These are phyloP conservation scores for Barbatosphaeria neglecta DNA, from an alignment of 495 filamentous ascomycete species.

Conservation along the genomic window DNA sequence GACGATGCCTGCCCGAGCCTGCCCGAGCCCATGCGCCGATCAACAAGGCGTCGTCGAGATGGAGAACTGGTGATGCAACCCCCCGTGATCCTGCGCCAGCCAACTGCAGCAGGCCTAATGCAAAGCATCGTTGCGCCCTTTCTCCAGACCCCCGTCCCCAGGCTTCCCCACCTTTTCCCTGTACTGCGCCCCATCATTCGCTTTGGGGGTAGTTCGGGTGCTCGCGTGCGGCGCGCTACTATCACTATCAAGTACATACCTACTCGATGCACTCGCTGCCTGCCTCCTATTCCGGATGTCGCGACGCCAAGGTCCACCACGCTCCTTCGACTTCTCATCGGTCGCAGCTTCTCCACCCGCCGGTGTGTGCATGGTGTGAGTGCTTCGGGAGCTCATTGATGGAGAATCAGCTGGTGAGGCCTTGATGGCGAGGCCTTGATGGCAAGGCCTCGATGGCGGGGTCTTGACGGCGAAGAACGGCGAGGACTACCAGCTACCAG, in stretches of 20 bases:
- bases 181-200: neutral
- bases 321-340: neutral
- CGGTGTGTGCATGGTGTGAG: neutral
- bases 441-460: no score
- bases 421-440: no score
- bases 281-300: neutral
- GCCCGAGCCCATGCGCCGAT: no score
- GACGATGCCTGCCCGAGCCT: no score
- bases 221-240: no score
- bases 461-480: no score
- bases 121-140: constrained; percentile 2
- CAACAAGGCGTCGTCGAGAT: neutral
- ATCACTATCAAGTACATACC: no score
- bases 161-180: constrained; percentile 15
- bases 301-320: neutral
- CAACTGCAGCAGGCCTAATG: constrained; percentile 3
- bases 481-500: no score
- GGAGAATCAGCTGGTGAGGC: neutral
- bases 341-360: neutral
- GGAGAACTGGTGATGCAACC: neutral
- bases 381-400: neutral
- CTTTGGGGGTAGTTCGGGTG: no score
- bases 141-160: constrained; percentile 3
- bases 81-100: neutral
- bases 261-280: neutral